Percentiles rank a stretch among this genome's conserved stretches.
These are phyloP conservation scores for Botrytis paeoniae DNA, from an alignment of 2,329 filamentous ascomycete species.

Conservation along the genomic window DNA sequence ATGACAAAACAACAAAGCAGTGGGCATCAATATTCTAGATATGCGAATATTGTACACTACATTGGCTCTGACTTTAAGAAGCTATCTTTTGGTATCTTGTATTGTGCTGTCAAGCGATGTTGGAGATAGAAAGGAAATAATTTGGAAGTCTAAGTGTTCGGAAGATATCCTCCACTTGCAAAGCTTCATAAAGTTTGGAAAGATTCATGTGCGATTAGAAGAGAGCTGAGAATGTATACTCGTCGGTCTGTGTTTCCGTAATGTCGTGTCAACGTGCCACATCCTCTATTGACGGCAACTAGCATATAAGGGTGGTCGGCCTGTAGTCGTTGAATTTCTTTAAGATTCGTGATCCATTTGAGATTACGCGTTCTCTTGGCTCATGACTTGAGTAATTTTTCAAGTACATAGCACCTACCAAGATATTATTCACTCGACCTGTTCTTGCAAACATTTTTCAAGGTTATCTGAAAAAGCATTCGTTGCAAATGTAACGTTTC, in stretches of 20 bases:
- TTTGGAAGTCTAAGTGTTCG: neutral
- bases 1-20: neutral
- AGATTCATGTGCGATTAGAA: neutral
- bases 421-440: neutral
- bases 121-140: neutral
- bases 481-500: constrained; percentile 3
- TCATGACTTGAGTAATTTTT: neutral
- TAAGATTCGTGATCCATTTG: neutral
- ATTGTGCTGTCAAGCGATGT: neutral
- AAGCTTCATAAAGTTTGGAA: neutral
- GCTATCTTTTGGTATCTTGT: neutral
- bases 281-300: constrained; percentile 15
- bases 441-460: neutral
- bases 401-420: neutral
- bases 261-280: constrained; percentile 14
- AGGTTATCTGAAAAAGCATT: neutral
- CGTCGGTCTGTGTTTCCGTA: neutral
- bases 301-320: neutral
- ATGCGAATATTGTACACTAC: neutral
- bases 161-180: neutral
- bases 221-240: neutral
- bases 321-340: neutral
- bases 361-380: constrained; percentile 2
- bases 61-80: neutral
- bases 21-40: neutral